Evolutionary conservation across 441 rosid species (phyloP).

Genomic region (Gossypium davidsonii): DNA sequence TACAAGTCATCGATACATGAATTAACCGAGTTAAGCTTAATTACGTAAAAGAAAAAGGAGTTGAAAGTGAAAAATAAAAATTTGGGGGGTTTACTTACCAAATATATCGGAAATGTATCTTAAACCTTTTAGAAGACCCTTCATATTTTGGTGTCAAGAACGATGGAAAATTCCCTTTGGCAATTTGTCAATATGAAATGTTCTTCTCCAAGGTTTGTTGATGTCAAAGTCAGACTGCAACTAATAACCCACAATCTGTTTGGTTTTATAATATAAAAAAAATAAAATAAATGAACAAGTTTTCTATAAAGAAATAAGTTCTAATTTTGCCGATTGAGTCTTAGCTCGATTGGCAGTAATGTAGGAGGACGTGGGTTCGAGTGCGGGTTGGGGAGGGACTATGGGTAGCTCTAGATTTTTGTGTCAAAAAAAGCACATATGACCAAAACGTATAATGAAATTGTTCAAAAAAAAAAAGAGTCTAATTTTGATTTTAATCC

Average conservation of each 20-base stretch:
- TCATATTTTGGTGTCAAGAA: constrained; percentile 31
- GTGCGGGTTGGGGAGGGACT: rapidly evolving
- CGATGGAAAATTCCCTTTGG: constrained; percentile 8
- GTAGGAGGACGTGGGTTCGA: too few relatives aligned
- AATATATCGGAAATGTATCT: constrained; percentile 54
- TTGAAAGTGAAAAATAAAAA: not conserved
- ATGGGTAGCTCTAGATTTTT: too few relatives aligned
- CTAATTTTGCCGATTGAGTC: too few relatives aligned
- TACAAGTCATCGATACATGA: not conserved
- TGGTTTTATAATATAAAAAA: too few relatives aligned
- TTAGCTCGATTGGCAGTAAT: too few relatives aligned
- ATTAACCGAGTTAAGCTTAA: not conserved
- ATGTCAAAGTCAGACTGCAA: not conserved
- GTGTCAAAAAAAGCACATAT: too few relatives aligned
- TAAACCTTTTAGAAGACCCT: constrained; percentile 59
- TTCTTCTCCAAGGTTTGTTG: constrained; percentile 1
- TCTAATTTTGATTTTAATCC: too few relatives aligned
- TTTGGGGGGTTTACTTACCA: constrained; percentile 29
- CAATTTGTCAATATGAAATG: constrained; percentile 11
- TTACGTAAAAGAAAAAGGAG: not conserved
- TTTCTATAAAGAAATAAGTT: too few relatives aligned
- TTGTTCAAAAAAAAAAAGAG: too few relatives aligned
- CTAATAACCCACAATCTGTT: not conserved
- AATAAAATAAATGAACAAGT: too few relatives aligned
- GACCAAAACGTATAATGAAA: too few relatives aligned